Evolutionary conservation across 805 yeast species (phyloP).

Genomic region (Candida michaelii): DNA sequence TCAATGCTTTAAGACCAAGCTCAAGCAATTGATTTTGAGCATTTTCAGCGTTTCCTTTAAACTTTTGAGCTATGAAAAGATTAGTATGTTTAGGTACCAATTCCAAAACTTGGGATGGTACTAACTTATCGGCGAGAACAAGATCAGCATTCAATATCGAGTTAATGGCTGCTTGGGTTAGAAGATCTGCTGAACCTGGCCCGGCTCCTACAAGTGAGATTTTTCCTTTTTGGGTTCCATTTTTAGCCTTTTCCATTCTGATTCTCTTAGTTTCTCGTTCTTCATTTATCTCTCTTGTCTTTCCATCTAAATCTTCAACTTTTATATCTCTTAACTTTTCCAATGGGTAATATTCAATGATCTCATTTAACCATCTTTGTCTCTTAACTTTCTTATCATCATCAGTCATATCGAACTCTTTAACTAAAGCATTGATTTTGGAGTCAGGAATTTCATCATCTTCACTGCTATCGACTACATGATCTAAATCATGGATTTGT

Average conservation of each 20-base stretch:
- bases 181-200: slow-evolving; percentile 81
- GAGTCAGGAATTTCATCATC: slow-evolving; percentile 60
- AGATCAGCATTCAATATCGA: slow-evolving; percentile 82
- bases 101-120: slow-evolving; percentile 82
- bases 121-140: slow-evolving; percentile 86
- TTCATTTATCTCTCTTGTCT: not conserved
- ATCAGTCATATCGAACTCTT: slow-evolving; percentile 56
- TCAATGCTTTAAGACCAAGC: slow-evolving; percentile 66
- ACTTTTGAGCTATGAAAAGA: slow-evolving; percentile 84
- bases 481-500: slow-evolving; percentile 54
- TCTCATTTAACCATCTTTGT: slow-evolving; percentile 82
- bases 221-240: slow-evolving; percentile 37
- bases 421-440: slow-evolving; percentile 59
- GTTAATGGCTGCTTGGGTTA: slow-evolving; percentile 81
- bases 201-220: slow-evolving; percentile 92
- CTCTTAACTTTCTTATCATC: slow-evolving; percentile 56
- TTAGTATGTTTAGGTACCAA: slow-evolving; percentile 75
- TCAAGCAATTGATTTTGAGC: slow-evolving; percentile 84
- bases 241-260: not conserved
- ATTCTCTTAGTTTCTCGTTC: not conserved
- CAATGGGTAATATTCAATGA: slow-evolving; percentile 88
- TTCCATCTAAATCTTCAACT: slow-evolving; percentile 8
- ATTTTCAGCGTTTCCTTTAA: slow-evolving; percentile 94
- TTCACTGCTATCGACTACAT: slow-evolving; percentile 42
- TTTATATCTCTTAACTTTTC: slow-evolving; percentile 49